Evolutionary conservation across 2,329 filamentous ascomycete species (phyloP).

Genomic region (Tolypocladium nubicola): DNA sequence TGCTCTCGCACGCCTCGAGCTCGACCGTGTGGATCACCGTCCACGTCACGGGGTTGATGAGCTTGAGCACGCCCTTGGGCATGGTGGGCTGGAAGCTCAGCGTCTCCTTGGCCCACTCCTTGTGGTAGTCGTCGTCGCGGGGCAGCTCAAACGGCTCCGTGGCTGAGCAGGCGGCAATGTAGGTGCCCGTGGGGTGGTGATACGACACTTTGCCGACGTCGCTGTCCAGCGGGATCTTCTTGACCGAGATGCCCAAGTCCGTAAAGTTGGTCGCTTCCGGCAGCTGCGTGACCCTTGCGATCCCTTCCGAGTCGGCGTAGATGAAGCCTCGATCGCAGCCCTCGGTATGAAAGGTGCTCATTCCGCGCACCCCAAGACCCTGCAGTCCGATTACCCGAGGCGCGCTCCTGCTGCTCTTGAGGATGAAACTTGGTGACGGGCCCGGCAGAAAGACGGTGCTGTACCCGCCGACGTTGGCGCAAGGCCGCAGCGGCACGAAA

Average conservation of each 20-base stretch:
- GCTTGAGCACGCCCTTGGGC: slow-evolving; percentile 62
- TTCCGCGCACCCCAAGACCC: slow-evolving; percentile 54
- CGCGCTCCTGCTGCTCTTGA: slow-evolving; percentile 69
- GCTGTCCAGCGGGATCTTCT: slow-evolving; percentile 57
- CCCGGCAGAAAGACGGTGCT: slow-evolving; percentile 77
- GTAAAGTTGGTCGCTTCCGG: slow-evolving; percentile 56
- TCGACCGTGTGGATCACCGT: slow-evolving; percentile 65
- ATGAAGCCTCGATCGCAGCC: slow-evolving; percentile 75
- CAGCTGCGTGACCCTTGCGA: slow-evolving; percentile 63
- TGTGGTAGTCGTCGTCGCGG: slow-evolving; percentile 74
- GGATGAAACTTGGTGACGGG: slow-evolving; percentile 65
- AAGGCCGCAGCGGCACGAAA: slow-evolving; percentile 43
- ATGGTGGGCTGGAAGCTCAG: slow-evolving; percentile 52
- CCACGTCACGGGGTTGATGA: slow-evolving; percentile 71
- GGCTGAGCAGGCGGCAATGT: slow-evolving; percentile 63
- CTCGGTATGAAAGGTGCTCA: slow-evolving; percentile 68
- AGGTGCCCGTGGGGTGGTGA: slow-evolving; percentile 63
- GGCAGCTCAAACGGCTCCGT: slow-evolving; percentile 69
- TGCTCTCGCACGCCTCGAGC: slow-evolving; percentile 63
- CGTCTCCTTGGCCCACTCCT: slow-evolving; percentile 70
- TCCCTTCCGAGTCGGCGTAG: slow-evolving; percentile 64
- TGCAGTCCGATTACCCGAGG: slow-evolving; percentile 68
- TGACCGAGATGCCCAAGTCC: slow-evolving; percentile 66
- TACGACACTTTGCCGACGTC: slow-evolving; percentile 68
- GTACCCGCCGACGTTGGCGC: slow-evolving; percentile 63